phyloP scores from a whole-genome alignment of 441 rosid species.

The Biscutella laevigata region DNA sequence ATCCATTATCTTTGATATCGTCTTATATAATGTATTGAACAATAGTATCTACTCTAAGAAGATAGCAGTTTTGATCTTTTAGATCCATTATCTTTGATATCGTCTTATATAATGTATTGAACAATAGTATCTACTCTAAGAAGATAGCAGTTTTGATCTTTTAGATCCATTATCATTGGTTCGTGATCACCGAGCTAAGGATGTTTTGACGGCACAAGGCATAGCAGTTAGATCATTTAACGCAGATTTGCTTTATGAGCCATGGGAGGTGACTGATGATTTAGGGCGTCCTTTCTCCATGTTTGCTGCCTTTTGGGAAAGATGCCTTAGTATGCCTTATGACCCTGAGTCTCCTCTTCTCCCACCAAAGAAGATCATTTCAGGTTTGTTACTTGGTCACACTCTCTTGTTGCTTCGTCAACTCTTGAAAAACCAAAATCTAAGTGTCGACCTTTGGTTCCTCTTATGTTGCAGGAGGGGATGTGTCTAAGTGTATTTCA shows the following conservation, averaged over 20 bases:
- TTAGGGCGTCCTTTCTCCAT: constrained; percentile 68
- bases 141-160: constrained; percentile 22
- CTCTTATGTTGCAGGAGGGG: constrained; percentile 52
- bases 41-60: too few species aligned
- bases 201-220: constrained; percentile 60
- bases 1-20: constrained; percentile 86
- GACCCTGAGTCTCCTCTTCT: constrained; percentile 97
- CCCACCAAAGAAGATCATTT: constrained; percentile 85
- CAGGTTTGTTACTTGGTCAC: constrained; percentile 40
- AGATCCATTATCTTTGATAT: too few species aligned
- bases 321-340: constrained; percentile 90
- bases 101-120: background rate
- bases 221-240: constrained; percentile 70
- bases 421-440: background rate
- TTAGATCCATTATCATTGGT: constrained; percentile 88
- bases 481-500: constrained; percentile 56
- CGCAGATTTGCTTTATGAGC: constrained; percentile 95
- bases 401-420: background rate
- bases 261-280: constrained; percentile 86
- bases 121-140: background rate
- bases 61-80: too few species aligned
- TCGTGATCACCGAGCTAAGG: constrained; percentile 89
- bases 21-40: too few species aligned
- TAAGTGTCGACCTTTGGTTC: background rate
- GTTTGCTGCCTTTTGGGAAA: constrained; percentile 84